Percentiles rank a stretch among this genome's conserved stretches.
Evolutionary conservation across 768 basidiomycete genomes (phyloP).

Genomic region (Xerocomellus chrysenteron): DNA sequence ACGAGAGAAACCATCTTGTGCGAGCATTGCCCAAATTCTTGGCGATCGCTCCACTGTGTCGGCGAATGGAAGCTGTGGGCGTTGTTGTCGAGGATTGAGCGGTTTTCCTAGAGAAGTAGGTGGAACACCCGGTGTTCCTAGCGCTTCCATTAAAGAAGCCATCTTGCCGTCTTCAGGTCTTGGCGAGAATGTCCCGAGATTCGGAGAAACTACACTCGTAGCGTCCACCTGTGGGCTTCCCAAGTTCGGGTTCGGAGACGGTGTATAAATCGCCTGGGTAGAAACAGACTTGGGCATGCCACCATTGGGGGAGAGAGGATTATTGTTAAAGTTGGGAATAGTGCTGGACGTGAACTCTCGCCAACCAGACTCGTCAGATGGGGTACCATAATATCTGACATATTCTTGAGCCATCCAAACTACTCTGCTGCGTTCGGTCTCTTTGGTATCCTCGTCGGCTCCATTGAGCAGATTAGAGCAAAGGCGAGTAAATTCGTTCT

Average conservation of each 20-base stretch:
- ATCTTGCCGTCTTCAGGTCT: conserved; percentile 46
- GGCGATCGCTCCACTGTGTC: conserved; percentile 24
- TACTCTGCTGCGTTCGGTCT: conserved; percentile 46
- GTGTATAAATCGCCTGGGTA: conserved; percentile 51
- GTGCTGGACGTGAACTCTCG: conserved; percentile 53
- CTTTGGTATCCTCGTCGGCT: conserved; percentile 40
- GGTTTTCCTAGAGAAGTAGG: conserved; percentile 26
- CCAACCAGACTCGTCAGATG: conserved; percentile 56
- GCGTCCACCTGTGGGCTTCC: conserved; percentile 23
- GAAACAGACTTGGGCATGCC: conserved; percentile 48
- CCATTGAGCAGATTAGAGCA: conserved; percentile 65
- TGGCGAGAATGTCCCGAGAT: conserved; percentile 52
- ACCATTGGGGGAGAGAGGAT: conserved; percentile 19
- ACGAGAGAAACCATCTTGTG: conserved; percentile 65
- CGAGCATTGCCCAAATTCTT: conserved; percentile 52
- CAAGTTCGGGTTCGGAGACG: conserved; percentile 44
- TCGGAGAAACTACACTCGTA: conserved; percentile 36
- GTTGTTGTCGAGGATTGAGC: conserved; percentile 25
- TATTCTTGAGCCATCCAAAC: conserved; percentile 69
- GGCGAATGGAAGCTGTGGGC: conserved; percentile 16
- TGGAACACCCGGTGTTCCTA: conserved; percentile 26
- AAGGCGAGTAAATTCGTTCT: conserved; percentile 67
- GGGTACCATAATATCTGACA: conserved; percentile 52
- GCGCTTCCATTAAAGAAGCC: conserved; percentile 47
- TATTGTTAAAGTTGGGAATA: conserved; percentile 42